These are phyloP conservation scores for Kandelia obovata DNA, from an alignment of 345 rosid species.

Conservation along the genomic window DNA sequence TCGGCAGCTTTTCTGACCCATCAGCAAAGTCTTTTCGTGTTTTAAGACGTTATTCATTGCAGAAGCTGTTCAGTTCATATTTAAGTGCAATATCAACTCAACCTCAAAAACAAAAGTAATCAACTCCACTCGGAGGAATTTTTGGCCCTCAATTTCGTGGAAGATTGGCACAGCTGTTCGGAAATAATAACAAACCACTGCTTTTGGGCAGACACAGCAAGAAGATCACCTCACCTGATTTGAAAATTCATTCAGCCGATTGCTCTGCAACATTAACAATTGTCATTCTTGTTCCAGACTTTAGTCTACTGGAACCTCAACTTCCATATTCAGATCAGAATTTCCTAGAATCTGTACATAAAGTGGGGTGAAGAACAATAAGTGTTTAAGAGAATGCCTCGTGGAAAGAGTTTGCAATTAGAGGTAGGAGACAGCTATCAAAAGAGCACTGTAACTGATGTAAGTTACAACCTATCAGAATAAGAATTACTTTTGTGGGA, in stretches of 20 bases:
- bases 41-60: neutral
- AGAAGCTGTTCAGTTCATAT: neutral
- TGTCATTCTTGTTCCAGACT: neutral
- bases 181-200: slow-evolving; percentile 2
- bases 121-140: neutral
- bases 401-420: neutral
- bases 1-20: neutral
- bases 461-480: too few species aligned
- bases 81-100: neutral
- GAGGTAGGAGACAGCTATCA: neutral
- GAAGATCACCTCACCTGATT: neutral
- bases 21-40: neutral
- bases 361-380: neutral
- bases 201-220: neutral
- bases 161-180: neutral
- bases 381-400: neutral
- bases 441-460: too few species aligned
- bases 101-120: too few species aligned
- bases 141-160: neutral
- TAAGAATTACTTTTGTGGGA: too few species aligned
- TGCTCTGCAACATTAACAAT: neutral
- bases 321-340: slow-evolving; percentile 62
- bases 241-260: neutral
- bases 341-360: slow-evolving; percentile 59
- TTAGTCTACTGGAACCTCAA: slow-evolving; percentile 78